Base-by-base conservation (phyloP, 169 alveolate genomes). In the Cystoisospora suis region DNA sequence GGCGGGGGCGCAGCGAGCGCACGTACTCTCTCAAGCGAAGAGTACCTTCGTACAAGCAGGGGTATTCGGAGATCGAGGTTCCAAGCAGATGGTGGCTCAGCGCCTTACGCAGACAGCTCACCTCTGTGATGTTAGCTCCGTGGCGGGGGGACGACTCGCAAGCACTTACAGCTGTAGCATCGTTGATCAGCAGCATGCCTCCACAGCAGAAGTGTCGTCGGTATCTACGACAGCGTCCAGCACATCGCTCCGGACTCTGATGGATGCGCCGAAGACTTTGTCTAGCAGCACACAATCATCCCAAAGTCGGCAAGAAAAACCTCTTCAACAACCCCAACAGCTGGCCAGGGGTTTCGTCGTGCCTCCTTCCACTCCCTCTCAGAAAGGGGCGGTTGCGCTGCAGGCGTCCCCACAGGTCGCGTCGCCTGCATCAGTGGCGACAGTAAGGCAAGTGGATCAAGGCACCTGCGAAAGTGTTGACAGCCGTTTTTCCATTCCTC, bases 11-110 rank as follows among this genome's bases (percentile, higher is more conserved):
- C 77, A 65, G 42, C 77, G 77, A 9, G n/a, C 77, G 44, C 77
- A 65, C 42, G 20, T 65, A 7, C n/a, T 44, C 23, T 65, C 77
- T 2, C 77, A 65, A 44, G 40, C 77, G 42, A 27, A 20, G 27
- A 15, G 58, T 0, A 36, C 83, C 20, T 72, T 72, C 45, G 83
- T 72, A 3, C 83, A 72, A 56, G 83, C 83, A 23, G 83, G 58
- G 2, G 56, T 40, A 1, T 72, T 53, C 0, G 56, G 27, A 72
- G 83, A 72, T 17, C 47, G 83, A n/a, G 83, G 83, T 9, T 72
- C 58, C 15, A 72, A 72, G 32, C 83, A 72, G 83, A 72, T 72
- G 83, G 83, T 72, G 7, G 32, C 83, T 27, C 83, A 72, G 83
- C 6, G 53, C 56, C 83, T 72, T 38, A 12, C 83, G 15, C 83